Conservation (phyloP, 805 yeast species). For the Wickerhamomyces queroliae region DNA sequence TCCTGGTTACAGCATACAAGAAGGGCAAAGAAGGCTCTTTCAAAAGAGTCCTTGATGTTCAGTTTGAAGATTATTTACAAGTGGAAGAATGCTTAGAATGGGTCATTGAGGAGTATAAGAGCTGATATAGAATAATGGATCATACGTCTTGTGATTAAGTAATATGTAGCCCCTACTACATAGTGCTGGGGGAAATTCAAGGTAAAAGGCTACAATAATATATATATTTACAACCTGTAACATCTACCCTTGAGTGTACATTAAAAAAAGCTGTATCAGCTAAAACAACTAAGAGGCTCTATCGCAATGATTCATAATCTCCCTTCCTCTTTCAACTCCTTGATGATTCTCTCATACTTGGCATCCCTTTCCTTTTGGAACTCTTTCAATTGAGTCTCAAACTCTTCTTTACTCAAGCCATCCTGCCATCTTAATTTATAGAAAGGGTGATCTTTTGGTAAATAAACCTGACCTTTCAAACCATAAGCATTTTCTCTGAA, state of each 20-base stretch:
- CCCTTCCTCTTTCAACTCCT: conserved; percentile 2
- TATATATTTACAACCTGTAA: too few species aligned
- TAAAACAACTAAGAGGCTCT: background rate
- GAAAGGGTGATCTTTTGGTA: conserved; percentile 5
- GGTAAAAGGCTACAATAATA: too few species aligned
- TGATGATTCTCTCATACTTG: background rate
- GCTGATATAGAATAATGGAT: background rate
- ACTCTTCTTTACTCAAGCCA: conserved; percentile 1
- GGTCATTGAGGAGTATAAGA: conserved; percentile 30
- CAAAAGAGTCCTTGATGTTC: conserved; percentile 37
- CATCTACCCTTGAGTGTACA: background rate
- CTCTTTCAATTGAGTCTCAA: conserved; percentile 1
- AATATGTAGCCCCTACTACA: too few species aligned
- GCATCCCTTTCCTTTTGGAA: conserved; percentile 1
- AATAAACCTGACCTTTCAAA: conserved; percentile 2
- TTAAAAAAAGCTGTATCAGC: too few species aligned
- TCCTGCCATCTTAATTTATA: conserved; percentile 4
- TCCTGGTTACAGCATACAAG: conserved; percentile 11
- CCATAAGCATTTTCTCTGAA: conserved; percentile 8
- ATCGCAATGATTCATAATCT: background rate
- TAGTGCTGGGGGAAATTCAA: too few species aligned
- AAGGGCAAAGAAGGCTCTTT: conserved; percentile 32
- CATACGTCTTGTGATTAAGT: too few species aligned
- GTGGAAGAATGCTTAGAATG: conserved; percentile 52
- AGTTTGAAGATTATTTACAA: conserved; percentile 45